These are phyloP conservation scores for Lentinula boryana DNA, from an alignment of 768 basidiomycete genomes.

Conservation along the genomic window DNA sequence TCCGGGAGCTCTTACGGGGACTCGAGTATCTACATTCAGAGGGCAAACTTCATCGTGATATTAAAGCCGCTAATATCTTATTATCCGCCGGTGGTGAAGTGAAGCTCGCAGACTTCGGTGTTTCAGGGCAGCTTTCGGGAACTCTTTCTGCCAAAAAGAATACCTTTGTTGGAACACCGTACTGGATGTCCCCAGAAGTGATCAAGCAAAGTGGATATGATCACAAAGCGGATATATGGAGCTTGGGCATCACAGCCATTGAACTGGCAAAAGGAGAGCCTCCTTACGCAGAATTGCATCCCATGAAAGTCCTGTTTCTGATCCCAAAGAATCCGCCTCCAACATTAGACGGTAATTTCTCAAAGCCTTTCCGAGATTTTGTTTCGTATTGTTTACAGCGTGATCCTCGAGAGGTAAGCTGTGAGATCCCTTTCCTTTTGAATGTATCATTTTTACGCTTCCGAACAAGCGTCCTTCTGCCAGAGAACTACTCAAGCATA, in stretches of 20 bases:
- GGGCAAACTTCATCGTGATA: constrained; percentile 98
- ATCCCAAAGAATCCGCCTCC: constrained; percentile 98
- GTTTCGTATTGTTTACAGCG: constrained; percentile 89
- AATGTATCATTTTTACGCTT: constrained; percentile 10
- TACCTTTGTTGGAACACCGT: constrained; percentile 96
- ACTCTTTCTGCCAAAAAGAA: constrained; percentile 95
- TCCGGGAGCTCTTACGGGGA: constrained; percentile 85
- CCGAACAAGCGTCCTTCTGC: constrained; percentile 78
- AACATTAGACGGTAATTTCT: constrained; percentile 83
- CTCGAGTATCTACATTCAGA: constrained; percentile 94
- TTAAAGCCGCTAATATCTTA: constrained; percentile 96
- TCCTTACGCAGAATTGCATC: constrained; percentile 96
- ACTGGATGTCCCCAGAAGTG: constrained; percentile 99
- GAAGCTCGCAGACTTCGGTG: constrained; percentile 97
- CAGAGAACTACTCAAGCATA: constrained; percentile 93
- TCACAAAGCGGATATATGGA: constrained; percentile 99
- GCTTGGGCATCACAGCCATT: constrained; percentile 93
- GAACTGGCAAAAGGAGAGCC: constrained; percentile 98
- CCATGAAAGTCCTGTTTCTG: constrained; percentile 98
- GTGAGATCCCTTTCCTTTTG: background rate
- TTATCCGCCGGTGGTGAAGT: constrained; percentile 91
- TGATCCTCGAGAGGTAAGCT: constrained; percentile 80
- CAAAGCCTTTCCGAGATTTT: constrained; percentile 91
- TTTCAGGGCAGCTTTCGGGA: constrained; percentile 93
- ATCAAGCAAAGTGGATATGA: constrained; percentile 99